Percentiles rank a stretch among this genome's conserved stretches.
phyloP scores from a whole-genome alignment of 176 grass and related monocot species.

The Pontederia crassipes region DNA sequence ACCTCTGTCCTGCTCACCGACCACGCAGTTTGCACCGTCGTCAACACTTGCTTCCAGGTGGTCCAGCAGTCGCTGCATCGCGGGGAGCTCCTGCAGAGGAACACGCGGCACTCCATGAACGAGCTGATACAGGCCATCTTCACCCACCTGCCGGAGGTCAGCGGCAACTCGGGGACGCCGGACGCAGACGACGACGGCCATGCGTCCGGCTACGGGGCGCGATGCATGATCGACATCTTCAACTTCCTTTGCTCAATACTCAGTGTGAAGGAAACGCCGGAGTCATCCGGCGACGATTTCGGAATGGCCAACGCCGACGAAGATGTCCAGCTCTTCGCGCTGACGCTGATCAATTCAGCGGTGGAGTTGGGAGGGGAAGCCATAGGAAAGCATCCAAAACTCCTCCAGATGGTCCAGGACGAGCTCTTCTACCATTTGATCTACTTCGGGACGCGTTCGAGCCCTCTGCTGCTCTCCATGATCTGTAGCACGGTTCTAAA shows the following conservation, averaged over 20 bases:
- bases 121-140: constrained; percentile 79
- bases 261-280: constrained; percentile 26
- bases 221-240: constrained; percentile 86
- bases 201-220: constrained; percentile 47
- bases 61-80: constrained; percentile 63
- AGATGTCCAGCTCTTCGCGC: constrained; percentile 75
- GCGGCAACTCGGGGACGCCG: background rate
- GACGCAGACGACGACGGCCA: constrained; percentile 14
- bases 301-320: constrained; percentile 62
- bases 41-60: constrained; percentile 85
- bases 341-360: constrained; percentile 77
- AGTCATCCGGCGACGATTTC: constrained; percentile 39
- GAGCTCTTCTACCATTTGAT: constrained; percentile 85
- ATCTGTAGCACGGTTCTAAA: constrained; percentile 90
- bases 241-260: constrained; percentile 73
- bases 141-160: constrained; percentile 49
- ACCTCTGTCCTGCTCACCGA: constrained; percentile 57
- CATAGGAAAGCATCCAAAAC: constrained; percentile 61
- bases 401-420: constrained; percentile 67
- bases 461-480: constrained; percentile 85
- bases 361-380: constrained; percentile 75
- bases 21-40: constrained; percentile 56
- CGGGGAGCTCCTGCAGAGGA: constrained; percentile 69
- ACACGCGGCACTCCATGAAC: constrained; percentile 67
- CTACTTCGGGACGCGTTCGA: constrained; percentile 35